A percentile compares a stretch with the other conserved stretches of the same genome.
phyloP scores from a whole-genome alignment of 108 stramenopile species.

The Nannochloropsis salina region DNA sequence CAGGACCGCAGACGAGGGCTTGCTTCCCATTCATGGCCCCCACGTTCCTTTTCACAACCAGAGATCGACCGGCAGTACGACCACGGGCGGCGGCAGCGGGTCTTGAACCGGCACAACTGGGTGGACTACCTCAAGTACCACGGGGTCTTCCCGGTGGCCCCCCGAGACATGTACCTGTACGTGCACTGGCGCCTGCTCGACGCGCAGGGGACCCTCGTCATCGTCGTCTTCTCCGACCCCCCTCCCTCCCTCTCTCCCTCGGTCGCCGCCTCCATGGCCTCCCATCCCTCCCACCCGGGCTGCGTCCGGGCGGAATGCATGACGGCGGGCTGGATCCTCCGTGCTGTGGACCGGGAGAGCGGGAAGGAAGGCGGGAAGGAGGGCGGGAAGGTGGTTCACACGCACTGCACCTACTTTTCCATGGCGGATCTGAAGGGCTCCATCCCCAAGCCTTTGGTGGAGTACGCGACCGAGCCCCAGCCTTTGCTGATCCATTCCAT shows the following conservation, averaged over 20 bases:
- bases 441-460: not conserved
- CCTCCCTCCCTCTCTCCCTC: slow-evolving; percentile 13
- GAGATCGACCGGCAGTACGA: slow-evolving; percentile 9
- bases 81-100: not conserved
- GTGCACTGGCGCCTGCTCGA: not conserved
- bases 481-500: not conserved
- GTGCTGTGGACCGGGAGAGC: not conserved
- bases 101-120: not conserved
- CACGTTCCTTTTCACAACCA: too few species aligned
- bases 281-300: not conserved
- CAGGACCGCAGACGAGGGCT: too few species aligned
- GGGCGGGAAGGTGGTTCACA: not conserved
- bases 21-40: too few species aligned
- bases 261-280: too few species aligned
- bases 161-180: not conserved
- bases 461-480: not conserved
- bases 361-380: not conserved
- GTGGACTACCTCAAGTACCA: not conserved
- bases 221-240: slow-evolving; percentile 19
- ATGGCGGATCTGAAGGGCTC: not conserved
- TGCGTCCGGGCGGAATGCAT: not conserved
- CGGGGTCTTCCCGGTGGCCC: not conserved
- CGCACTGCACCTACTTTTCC: not conserved
- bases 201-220: not conserved
- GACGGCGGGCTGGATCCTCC: not conserved